Evolutionary conservation across 768 basidiomycete genomes (phyloP).

Genomic region (Leucocoprinus sp.): DNA sequence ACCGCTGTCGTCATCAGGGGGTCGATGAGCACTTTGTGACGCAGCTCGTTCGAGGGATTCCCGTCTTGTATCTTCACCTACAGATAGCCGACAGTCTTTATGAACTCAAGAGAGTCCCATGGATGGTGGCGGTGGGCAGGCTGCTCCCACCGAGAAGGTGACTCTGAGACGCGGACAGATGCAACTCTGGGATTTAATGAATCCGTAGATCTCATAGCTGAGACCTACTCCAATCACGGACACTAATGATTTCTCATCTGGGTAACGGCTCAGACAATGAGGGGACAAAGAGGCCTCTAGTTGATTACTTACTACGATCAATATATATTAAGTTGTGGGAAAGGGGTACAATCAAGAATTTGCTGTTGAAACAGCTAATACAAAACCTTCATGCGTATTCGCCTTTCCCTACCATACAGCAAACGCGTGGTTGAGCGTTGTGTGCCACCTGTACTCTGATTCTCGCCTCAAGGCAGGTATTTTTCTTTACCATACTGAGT

Average conservation of each 20-base stretch:
- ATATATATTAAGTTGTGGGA: neutral
- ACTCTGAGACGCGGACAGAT: too few relatives aligned
- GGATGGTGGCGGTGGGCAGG: constrained; percentile 15
- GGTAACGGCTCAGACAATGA: too few relatives aligned
- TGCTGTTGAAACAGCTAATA: too few relatives aligned
- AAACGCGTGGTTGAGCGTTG: constrained; percentile 7
- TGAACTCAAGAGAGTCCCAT: constrained; percentile 37
- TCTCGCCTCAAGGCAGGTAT: neutral
- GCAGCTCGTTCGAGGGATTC: constrained; percentile 22
- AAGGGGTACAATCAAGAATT: neutral
- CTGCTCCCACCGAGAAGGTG: neutral
- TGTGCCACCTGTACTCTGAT: constrained; percentile 1
- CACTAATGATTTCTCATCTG: too few relatives aligned
- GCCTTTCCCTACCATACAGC: neutral
- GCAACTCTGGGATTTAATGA: too few relatives aligned
- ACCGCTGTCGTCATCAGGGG: constrained; percentile 41
- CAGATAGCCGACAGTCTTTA: constrained; percentile 30
- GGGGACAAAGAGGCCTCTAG: too few relatives aligned
- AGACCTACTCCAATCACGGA: too few relatives aligned
- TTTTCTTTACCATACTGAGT: too few relatives aligned
- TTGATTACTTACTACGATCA: neutral
- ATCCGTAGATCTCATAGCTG: too few relatives aligned
- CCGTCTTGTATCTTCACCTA: neutral
- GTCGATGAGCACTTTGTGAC: constrained; percentile 34
- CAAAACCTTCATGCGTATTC: constrained; percentile 2